Evolutionary conservation across 768 basidiomycete species (phyloP), one percentile per base, ranked within the genome.

Genomic region (Russula compacta): DNA sequence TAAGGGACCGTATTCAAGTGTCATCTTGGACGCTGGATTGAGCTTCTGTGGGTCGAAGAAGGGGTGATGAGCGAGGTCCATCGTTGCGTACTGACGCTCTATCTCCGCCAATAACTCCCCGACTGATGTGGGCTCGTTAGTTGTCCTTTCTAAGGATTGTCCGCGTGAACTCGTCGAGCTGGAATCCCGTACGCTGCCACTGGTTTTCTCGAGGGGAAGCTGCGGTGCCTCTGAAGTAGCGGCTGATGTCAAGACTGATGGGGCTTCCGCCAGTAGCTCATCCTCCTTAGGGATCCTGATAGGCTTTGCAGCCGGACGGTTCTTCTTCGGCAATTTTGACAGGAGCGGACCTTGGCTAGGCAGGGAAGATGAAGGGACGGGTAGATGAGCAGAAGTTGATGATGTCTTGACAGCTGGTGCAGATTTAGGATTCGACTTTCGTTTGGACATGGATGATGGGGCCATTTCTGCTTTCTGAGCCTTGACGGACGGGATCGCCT

Each of bases 281-380:
- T 81, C 86, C 38, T 89, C 87, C 70, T 82, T 86, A 3, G 78
- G 76, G 42, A 82, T 76, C 62, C 76, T 83, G 66, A 82, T 77
- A 11, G 80, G 78, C 66, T 84, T 86, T 53, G 81, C 61, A 47
- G 78, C 66, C 0, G 87, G 86, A 67, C 85, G 90, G 67, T 77
- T 87, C 72, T 92, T 92, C 78, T 90, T 92, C 6, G 89, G 86
- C 73, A 89, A 85, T 71, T 85, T 90, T 24, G 89, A 90, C 43
- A 89, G 75, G 38, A 92, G 80, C 17, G 89, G 88, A 11, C 83
- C 83, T 68, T 90, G 89, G 3, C 77, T 67, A 5, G 72, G 69
- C n/a, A 76, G 72, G 48, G 80, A 78, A 3, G 65, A 15, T 12
- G 47, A 36, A 10, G 33, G 65, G 4, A 36, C 55, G 53, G 68